Conservation (phyloP, 2,329 filamentous ascomycete genomes). For the Botryotinia narcissicola region DNA sequence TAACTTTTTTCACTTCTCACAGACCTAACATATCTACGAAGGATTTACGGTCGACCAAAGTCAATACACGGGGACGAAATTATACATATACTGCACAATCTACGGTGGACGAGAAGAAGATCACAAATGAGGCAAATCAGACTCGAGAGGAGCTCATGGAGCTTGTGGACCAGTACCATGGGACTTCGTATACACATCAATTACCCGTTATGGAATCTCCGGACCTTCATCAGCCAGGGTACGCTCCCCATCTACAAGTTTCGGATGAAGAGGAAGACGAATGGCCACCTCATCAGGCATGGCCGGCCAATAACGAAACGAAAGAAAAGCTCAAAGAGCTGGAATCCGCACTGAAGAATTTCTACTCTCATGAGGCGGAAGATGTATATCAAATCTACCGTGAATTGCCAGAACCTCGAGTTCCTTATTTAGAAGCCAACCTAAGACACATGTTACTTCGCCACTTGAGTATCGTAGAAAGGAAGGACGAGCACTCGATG, state of each 20-base stretch:
- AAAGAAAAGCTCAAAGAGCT: conserved; percentile 33
- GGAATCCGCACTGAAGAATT: conserved; percentile 26
- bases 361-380: conserved; percentile 29
- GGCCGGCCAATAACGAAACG: conserved; percentile 34
- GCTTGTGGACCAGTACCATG: conserved; percentile 51
- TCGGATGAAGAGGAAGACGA: conserved; percentile 52
- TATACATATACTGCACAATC: conserved; percentile 20
- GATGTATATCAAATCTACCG: conserved; percentile 39
- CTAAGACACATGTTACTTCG: conserved; percentile 36
- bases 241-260: conserved; percentile 49
- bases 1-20: conserved; percentile 28
- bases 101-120: conserved; percentile 11
- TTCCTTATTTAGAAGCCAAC: conserved; percentile 35
- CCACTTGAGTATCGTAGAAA: conserved; percentile 35
- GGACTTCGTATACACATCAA: conserved; percentile 52
- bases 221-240: conserved; percentile 49
- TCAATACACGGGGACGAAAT: conserved; percentile 24
- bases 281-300: conserved; percentile 36
- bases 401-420: conserved; percentile 38
- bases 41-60: conserved; percentile 14
- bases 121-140: conserved; percentile 23
- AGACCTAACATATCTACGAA: conserved; percentile 24
- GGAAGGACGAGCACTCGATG: conserved; percentile 55
- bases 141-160: conserved; percentile 49
- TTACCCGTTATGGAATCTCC: conserved; percentile 53